Evolutionary conservation across 805 yeast species (phyloP).

Genomic region (Candida parachauliodes): DNA sequence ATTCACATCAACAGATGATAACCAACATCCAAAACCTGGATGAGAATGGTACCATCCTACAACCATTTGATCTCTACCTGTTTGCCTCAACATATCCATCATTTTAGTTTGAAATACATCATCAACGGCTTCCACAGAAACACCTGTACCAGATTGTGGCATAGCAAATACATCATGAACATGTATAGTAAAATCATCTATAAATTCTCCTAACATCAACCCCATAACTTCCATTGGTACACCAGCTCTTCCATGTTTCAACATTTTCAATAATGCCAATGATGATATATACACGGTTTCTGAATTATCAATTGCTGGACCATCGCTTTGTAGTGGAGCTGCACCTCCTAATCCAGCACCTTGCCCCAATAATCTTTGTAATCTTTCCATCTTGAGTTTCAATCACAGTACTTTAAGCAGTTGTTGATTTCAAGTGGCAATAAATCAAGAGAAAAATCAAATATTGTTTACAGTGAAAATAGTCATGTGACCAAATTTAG

Average conservation of each 20-base stretch:
- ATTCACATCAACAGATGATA: slow-evolving; percentile 93
- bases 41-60: slow-evolving; percentile 99
- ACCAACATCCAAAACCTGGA: slow-evolving; percentile 99
- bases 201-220: slow-evolving; percentile 95
- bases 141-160: slow-evolving; percentile 99
- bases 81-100: slow-evolving; percentile 99
- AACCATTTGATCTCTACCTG: slow-evolving; percentile 99
- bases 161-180: slow-evolving; percentile 98
- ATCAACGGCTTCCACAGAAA: slow-evolving; percentile 97
- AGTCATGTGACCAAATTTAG: slow-evolving; percentile 2
- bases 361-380: slow-evolving; percentile 45
- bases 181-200: slow-evolving; percentile 94
- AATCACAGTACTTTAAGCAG: too few relatives aligned
- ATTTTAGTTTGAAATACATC: slow-evolving; percentile 97
- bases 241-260: slow-evolving; percentile 95
- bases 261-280: slow-evolving; percentile 90
- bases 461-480: not conserved
- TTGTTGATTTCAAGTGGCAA: slow-evolving; percentile 4
- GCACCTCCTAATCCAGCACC: slow-evolving; percentile 45
- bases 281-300: slow-evolving; percentile 97
- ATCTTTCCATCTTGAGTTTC: slow-evolving; percentile 48
- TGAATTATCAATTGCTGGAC: slow-evolving; percentile 87
- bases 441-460: slow-evolving; percentile 1
- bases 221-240: slow-evolving; percentile 89
- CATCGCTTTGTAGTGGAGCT: slow-evolving; percentile 50